These are phyloP conservation scores for Solanum chilense DNA, from an alignment of 257 asterid species.

Conservation along the genomic window DNA sequence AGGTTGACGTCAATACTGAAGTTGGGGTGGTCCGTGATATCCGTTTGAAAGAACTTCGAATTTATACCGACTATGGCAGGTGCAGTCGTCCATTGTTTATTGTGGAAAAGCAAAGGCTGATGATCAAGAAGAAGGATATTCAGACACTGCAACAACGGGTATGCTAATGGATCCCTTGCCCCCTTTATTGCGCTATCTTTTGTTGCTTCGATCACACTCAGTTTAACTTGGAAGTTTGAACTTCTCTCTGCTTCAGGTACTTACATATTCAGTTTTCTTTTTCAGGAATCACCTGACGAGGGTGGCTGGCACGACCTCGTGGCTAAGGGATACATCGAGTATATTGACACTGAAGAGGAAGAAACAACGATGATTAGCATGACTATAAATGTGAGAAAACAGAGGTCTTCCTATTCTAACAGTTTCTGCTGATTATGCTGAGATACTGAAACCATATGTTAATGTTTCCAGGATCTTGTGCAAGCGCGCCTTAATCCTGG, in stretches of 20 bases:
- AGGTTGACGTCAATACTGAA: slow-evolving; percentile 98
- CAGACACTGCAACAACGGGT: slow-evolving; percentile 85
- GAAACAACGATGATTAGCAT: slow-evolving; percentile 98
- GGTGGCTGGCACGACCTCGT: slow-evolving; percentile 94
- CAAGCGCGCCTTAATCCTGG: slow-evolving; percentile 55
- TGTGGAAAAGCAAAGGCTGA: slow-evolving; percentile 87
- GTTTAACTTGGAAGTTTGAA: background rate
- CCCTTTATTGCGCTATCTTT: background rate
- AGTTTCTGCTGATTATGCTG: background rate
- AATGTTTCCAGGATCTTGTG: slow-evolving; percentile 57
- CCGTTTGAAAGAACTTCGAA: slow-evolving; percentile 83
- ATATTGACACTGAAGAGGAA: slow-evolving; percentile 93
- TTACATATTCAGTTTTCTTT: background rate
- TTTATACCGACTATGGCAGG: slow-evolving; percentile 95
- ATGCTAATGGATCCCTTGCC: slow-evolving; percentile 6
- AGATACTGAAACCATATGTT: slow-evolving; percentile 13
- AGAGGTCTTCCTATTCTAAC: background rate
- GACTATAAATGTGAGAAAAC: slow-evolving; percentile 71
- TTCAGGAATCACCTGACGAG: slow-evolving; percentile 83
- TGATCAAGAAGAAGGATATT: slow-evolving; percentile 77
- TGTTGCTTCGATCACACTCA: background rate
- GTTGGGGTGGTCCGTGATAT: slow-evolving; percentile 97
- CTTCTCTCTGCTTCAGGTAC: background rate
- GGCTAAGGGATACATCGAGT: slow-evolving; percentile 80
- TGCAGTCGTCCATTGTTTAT: slow-evolving; percentile 98